Evolutionary conservation across 805 yeast genomes (phyloP).

Genomic region (Priceomyces medius): DNA sequence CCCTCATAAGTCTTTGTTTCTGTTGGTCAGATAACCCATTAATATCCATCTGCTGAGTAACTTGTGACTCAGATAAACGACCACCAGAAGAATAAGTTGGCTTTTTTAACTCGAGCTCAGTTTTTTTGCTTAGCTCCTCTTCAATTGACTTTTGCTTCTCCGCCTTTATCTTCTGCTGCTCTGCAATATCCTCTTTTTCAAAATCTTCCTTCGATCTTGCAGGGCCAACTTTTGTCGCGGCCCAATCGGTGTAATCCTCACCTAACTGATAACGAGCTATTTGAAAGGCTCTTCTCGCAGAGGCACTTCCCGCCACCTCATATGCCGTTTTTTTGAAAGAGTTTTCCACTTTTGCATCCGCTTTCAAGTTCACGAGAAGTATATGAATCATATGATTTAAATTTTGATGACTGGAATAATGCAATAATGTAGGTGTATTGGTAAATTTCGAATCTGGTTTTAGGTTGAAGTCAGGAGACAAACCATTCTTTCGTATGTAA

Average conservation of each 20-base stretch:
- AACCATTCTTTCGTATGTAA: constrained; percentile 57
- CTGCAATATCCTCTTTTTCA: constrained; percentile 37
- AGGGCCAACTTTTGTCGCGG: constrained; percentile 58
- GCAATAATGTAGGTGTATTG: constrained; percentile 71
- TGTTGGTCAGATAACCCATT: constrained; percentile 73
- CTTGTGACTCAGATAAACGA: constrained; percentile 24
- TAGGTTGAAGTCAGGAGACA: constrained; percentile 53
- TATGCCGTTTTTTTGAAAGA: constrained; percentile 61
- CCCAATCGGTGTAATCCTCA: constrained; percentile 71
- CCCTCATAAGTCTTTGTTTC: constrained; percentile 78
- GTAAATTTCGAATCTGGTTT: constrained; percentile 54
- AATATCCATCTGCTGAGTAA: constrained; percentile 42
- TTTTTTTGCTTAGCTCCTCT: constrained; percentile 43
- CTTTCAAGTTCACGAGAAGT: constrained; percentile 61
- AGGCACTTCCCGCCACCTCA: constrained; percentile 55
- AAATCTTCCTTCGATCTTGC: constrained; percentile 59
- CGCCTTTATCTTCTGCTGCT: constrained; percentile 31
- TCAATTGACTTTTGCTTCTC: constrained; percentile 44
- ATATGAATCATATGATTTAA: constrained; percentile 64
- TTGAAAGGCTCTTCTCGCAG: constrained; percentile 59
- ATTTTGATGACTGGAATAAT: constrained; percentile 71
- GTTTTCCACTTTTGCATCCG: constrained; percentile 64
- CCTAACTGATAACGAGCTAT: constrained; percentile 67
- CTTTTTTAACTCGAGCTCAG: constrained; percentile 38
- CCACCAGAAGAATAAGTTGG: constrained; percentile 36